Base-by-base conservation (phyloP, 1,284 basidiomycete species). In the Fomitopsis pinicola region DNA sequence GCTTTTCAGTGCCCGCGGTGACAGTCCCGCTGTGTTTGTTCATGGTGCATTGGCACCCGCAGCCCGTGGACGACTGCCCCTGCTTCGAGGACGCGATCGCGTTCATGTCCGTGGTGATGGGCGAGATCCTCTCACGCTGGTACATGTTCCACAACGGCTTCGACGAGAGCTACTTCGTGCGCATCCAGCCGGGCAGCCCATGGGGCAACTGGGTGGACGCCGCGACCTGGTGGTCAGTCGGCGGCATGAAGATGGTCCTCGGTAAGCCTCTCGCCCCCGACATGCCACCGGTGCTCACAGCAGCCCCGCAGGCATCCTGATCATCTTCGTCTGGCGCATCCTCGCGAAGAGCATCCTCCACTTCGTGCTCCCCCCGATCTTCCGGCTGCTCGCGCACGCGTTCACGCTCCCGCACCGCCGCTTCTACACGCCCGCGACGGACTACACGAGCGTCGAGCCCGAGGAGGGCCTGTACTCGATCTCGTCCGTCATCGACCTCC, bases 31-130 rank as follows among this genome's bases (percentile, higher is more conserved):
- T 90, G 33, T 82, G 86, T 58, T 78, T 96, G 9, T 77, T 93
- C 1, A 76, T 93, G 48, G 90, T 97, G 5, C 90, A 95, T 71
- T 83, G 90, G 64, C 96, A 98, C 72, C 95, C 96, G 0, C 91
- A 95, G 69, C 93, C 94, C 0, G 88, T 97, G 1, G 95, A 98
- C 63, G 94, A 97, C 71, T 98, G 97, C 70, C 97, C 97, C 0
- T 98, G 97, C 76, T 99, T 98, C 74, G 97, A 98, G 74, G 97
- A 99, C 70, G 94, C 95, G 5, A 97, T 98, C 59, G 95, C 97
- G 0, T 92, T 97, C 68, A 77, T 94, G 26, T 89, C 92, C 12
- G 95, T 96, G 48, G 82, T 93, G 15, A 80, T 92, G 58, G 97
- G 97, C 19, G 78, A 83, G n/a, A 78, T 86, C 22, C 71, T 95